phyloP scores from a whole-genome alignment of 163 green algal genomes.

The Chlamydomonas reinhardtii region DNA sequence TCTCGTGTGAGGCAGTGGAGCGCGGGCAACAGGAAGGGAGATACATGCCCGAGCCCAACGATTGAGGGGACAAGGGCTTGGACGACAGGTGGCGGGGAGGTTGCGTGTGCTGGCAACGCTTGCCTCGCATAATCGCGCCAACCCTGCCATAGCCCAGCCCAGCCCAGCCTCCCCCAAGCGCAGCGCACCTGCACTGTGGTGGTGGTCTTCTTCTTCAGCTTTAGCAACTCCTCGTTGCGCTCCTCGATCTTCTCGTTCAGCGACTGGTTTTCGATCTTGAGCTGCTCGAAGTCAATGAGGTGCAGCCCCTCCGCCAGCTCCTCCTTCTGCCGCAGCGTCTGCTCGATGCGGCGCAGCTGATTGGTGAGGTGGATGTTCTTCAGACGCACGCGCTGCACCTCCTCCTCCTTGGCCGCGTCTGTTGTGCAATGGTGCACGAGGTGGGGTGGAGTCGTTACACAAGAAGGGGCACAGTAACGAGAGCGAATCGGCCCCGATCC shows the following conservation, averaged over 20 bases:
- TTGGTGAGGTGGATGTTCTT: constrained; percentile 78
- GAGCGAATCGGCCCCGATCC: too few relatives aligned
- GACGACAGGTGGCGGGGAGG: too few relatives aligned
- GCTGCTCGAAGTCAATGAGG: constrained; percentile 95
- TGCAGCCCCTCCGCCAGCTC: constrained; percentile 90
- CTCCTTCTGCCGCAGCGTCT: constrained; percentile 70
- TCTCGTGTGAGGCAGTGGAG: not conserved
- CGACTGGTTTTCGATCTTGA: constrained; percentile 94
- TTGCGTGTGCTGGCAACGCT: too few relatives aligned
- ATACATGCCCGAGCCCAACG: too few relatives aligned
- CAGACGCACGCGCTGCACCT: constrained; percentile 72
- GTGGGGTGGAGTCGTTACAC: too few relatives aligned
- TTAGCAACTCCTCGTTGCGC: constrained; percentile 88
- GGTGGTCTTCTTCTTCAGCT: constrained; percentile 87
- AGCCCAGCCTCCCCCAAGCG: not conserved
- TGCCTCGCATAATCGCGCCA: not conserved
- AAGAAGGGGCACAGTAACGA: too few relatives aligned
- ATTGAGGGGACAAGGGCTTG: too few relatives aligned
- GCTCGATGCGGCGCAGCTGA: constrained; percentile 68
- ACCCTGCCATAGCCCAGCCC: too few relatives aligned
- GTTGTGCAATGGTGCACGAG: not conserved
- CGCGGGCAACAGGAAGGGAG: too few relatives aligned
- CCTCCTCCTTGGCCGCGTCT: constrained; percentile 71
- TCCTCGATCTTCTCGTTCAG: constrained; percentile 92
- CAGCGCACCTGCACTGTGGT: constrained; percentile 79